phyloP scores from a whole-genome alignment of 2,329 filamentous ascomycete species.

The Cytospora piceicola region DNA sequence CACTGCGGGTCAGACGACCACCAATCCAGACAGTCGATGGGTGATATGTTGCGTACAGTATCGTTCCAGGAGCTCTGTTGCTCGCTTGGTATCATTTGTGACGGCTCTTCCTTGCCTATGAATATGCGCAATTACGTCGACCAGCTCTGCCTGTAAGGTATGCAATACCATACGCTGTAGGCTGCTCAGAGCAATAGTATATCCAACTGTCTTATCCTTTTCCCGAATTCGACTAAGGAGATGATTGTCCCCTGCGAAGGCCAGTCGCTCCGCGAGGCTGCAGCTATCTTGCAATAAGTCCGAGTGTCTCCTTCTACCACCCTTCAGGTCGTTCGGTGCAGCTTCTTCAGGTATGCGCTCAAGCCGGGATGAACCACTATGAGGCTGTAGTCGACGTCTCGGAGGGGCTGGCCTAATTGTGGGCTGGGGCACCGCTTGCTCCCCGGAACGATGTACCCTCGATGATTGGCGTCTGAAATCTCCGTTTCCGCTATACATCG shows the following conservation, averaged over 20 bases:
- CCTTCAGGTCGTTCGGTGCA: neutral
- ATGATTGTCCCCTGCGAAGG: neutral
- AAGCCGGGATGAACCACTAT: neutral
- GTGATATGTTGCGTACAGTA: neutral
- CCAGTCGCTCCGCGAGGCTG: neutral
- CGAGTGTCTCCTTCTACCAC: neutral
- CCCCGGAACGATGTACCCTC: no score
- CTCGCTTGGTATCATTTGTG: neutral
- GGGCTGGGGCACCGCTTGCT: no score
- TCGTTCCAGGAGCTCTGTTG: neutral
- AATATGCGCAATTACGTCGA: neutral
- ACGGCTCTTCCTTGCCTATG: neutral
- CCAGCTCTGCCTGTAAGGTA: neutral
- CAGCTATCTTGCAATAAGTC: neutral
- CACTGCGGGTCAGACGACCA: neutral
- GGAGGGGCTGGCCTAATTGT: no score
- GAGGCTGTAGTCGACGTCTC: no score
- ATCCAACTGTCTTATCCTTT: neutral
- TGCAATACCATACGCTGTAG: neutral
- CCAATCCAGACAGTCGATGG: neutral
- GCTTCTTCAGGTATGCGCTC: neutral
- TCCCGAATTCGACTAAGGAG: neutral
- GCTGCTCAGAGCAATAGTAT: neutral
- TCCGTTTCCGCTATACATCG: no score
- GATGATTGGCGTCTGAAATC: no score